phyloP scores from a whole-genome alignment of 2,329 filamentous ascomycete species.

The Ceratocystis harringtonii region DNA sequence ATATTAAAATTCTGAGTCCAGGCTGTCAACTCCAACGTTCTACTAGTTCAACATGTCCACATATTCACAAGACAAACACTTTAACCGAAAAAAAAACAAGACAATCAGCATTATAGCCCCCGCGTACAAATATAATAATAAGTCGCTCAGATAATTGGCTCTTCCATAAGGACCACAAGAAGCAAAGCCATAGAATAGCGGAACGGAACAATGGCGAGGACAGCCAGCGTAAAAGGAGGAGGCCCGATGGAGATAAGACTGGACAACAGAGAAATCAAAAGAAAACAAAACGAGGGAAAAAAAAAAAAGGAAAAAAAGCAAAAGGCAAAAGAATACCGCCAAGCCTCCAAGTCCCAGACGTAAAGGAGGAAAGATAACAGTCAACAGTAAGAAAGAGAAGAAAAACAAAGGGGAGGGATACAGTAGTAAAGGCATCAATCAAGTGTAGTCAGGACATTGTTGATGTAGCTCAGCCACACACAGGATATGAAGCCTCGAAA shows the following conservation, averaged over 20 bases:
- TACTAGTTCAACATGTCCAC: neutral
- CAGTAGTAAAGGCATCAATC: neutral
- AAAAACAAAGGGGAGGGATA: neutral
- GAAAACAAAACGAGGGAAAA: neutral
- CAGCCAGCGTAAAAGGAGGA: neutral
- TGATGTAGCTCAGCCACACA: neutral
- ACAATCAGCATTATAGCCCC: constrained; percentile 1
- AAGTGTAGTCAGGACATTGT: neutral
- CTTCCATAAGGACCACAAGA: neutral
- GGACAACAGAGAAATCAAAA: neutral
- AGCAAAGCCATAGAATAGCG: neutral
- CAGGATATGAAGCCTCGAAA: neutral
- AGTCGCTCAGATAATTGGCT: neutral
- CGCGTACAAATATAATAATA: constrained; percentile 1
- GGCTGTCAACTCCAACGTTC: neutral
- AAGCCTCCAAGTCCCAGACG: neutral
- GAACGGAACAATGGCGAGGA: neutral
- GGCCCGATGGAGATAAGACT: neutral
- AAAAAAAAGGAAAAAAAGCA: neutral
- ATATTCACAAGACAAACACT: neutral
- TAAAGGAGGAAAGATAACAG: neutral
- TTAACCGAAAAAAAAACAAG: neutral
- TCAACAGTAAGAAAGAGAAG: neutral
- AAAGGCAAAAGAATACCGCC: constrained; percentile 1
- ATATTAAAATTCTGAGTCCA: no score